Conservation (phyloP, 1,284 basidiomycete genomes). For the Ganoderma multipileum region DNA sequence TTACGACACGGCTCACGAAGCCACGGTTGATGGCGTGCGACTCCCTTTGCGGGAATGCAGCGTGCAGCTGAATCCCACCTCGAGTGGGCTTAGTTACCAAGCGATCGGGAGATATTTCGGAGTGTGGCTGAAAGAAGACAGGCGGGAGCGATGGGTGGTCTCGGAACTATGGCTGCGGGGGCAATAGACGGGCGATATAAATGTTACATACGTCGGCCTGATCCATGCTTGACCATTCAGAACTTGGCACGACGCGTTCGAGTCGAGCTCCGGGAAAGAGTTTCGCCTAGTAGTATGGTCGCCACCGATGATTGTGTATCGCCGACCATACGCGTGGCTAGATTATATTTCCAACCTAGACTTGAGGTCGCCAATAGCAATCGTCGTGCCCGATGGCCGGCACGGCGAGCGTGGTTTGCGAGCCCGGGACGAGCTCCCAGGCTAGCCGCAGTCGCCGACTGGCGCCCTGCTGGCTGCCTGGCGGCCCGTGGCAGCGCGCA, state of each 20-base stretch:
- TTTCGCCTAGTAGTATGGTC: no score
- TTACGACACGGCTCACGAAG: constrained; percentile 23
- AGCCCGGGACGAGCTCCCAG: constrained; percentile 11
- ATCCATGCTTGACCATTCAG: not conserved
- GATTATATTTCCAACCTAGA: not conserved
- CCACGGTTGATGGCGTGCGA: constrained; percentile 15
- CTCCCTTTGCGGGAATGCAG: constrained; percentile 44
- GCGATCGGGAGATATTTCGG: constrained; percentile 44
- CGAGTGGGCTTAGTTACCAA: constrained; percentile 32
- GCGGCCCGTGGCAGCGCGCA: not conserved
- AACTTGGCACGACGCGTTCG: no score
- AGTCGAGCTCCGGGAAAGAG: no score
- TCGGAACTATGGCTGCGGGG: constrained; percentile 55
- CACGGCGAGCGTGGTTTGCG: not conserved
- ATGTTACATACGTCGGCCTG: not conserved
- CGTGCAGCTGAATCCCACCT: constrained; percentile 31
- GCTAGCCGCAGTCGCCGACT: constrained; percentile 12
- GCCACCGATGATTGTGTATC: not conserved
- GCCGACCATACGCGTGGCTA: not conserved
- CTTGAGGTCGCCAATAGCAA: not conserved
- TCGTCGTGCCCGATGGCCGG: not conserved
- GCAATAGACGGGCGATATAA: constrained; percentile 16
- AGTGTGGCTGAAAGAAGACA: constrained; percentile 40
- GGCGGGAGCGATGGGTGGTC: constrained; percentile 49
- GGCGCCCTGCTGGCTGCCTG: not conserved